Conservation (phyloP, 2,329 filamentous ascomycete genomes). For the Blastomyces emzantsi region DNA sequence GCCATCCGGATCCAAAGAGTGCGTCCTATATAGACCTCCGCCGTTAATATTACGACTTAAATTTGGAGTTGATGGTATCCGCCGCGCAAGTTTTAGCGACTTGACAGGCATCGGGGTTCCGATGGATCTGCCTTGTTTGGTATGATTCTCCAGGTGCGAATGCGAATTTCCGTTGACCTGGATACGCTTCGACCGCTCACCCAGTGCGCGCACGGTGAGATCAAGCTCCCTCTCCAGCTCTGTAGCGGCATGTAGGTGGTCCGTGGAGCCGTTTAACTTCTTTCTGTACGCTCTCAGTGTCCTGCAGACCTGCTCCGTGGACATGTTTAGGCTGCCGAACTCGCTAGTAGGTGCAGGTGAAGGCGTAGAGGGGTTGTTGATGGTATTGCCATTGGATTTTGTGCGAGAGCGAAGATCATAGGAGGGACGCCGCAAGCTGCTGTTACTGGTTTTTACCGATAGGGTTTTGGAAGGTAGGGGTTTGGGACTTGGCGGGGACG, state of each 20-base stretch:
- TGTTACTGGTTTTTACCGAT: constrained; percentile 23
- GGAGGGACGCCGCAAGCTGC: constrained; percentile 38
- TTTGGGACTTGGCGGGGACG: constrained; percentile 34
- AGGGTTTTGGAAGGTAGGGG: constrained; percentile 22
- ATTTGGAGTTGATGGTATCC: constrained; percentile 31
- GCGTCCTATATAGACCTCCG: constrained; percentile 22
- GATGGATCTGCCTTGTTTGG: constrained; percentile 24
- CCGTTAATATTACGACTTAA: constrained; percentile 21
- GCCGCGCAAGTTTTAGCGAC: constrained; percentile 23
- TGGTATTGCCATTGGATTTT: constrained; percentile 30
- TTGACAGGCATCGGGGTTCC: constrained; percentile 21
- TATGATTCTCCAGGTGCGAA: constrained; percentile 27
- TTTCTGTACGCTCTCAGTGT: constrained; percentile 51
- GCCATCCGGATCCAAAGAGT: constrained; percentile 28
- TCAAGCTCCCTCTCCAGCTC: constrained; percentile 52
- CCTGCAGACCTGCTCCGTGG: constrained; percentile 50
- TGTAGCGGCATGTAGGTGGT: constrained; percentile 41
- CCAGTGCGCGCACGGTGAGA: constrained; percentile 30
- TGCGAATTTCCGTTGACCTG: constrained; percentile 15
- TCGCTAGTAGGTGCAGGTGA: constrained; percentile 23
- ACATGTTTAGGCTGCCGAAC: constrained; percentile 41
- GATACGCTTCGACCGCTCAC: constrained; percentile 24
- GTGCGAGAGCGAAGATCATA: constrained; percentile 43
- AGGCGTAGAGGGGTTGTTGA: constrained; percentile 14
- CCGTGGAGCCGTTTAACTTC: constrained; percentile 43